These are phyloP conservation scores for Carpinus viminea DNA, from an alignment of 306 rosid genomes.

Conservation along the genomic window DNA sequence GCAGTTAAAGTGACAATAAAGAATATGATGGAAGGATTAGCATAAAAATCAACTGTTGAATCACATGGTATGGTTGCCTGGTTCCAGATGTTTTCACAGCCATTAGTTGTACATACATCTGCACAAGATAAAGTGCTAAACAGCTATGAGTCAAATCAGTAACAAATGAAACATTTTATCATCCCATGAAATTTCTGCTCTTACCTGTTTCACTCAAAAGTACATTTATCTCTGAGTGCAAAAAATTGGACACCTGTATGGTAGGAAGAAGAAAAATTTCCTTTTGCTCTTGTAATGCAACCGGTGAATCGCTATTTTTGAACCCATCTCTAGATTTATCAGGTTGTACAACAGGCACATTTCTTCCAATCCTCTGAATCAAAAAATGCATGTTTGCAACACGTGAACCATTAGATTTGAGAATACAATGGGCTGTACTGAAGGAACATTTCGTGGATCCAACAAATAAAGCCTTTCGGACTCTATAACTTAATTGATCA, in stretches of 20 bases:
- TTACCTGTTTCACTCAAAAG: conserved; percentile 80
- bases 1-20: conserved; percentile 65
- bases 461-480: conserved; percentile 69
- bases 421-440: conserved; percentile 64
- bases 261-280: conserved; percentile 93
- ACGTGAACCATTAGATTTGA: conserved; percentile 51
- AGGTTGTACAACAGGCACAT: conserved; percentile 62
- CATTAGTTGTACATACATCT: conserved; percentile 52
- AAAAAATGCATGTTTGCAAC: conserved; percentile 70
- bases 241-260: conserved; percentile 69
- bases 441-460: conserved; percentile 66
- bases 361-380: conserved; percentile 70
- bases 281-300: conserved; percentile 76
- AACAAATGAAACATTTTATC: conserved; percentile 12
- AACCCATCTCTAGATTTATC: conserved; percentile 39
- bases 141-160: conserved; percentile 23
- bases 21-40: conserved; percentile 69
- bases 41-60: conserved; percentile 71
- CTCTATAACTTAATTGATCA: conserved; percentile 78
- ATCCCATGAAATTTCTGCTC: conserved; percentile 26
- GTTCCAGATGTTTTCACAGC: conserved; percentile 49
- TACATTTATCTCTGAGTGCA: conserved; percentile 75
- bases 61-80: conserved; percentile 64
- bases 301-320: conserved; percentile 47
- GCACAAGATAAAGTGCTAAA: conserved; percentile 30